A percentile compares a stretch with the other conserved stretches of the same genome.
Conservation (phyloP, 441 rosid species). For the Pelargonium myrrhifolium region DNA sequence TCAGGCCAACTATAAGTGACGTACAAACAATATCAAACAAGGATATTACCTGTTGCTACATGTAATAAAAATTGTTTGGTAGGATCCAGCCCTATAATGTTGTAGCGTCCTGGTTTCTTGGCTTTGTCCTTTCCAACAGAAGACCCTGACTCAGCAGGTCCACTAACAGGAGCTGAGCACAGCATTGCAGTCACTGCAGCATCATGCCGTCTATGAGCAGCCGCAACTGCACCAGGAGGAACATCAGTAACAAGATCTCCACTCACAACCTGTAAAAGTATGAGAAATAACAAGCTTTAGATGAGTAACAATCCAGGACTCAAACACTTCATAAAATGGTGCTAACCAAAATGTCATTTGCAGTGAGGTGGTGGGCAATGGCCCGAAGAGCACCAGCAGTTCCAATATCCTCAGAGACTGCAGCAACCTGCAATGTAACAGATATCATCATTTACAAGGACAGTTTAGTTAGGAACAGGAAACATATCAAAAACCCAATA, state of each 20-base stretch:
- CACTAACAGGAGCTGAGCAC: conserved; percentile 76
- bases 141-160: conserved; percentile 65
- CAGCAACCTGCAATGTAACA: conserved; percentile 58
- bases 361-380: conserved; percentile 76
- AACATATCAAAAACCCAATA: too few relatives aligned
- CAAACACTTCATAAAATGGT: conserved; percentile 15
- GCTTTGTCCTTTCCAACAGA: conserved; percentile 74
- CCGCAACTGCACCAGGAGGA: conserved; percentile 82
- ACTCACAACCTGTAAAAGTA: conserved; percentile 63
- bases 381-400: conserved; percentile 96
- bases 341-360: conserved; percentile 82
- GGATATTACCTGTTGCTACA: conserved; percentile 65
- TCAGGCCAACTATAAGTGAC: conserved; percentile 18
- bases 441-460: neutral
- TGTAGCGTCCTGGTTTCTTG: conserved; percentile 67
- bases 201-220: conserved; percentile 87
- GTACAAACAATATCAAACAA: conserved; percentile 12
- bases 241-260: conserved; percentile 98
- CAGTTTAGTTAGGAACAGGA: neutral
- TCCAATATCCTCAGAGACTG: conserved; percentile 85
- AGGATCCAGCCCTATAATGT: conserved; percentile 75
- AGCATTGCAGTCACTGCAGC: conserved; percentile 81
- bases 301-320: conserved; percentile 13
- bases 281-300: conserved; percentile 14
- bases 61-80: conserved; percentile 64